Evolutionary conservation across 768 basidiomycete species (phyloP), one percentile per base, ranked within the genome.

Genomic region (Boletus pseudo-olivaceus): DNA sequence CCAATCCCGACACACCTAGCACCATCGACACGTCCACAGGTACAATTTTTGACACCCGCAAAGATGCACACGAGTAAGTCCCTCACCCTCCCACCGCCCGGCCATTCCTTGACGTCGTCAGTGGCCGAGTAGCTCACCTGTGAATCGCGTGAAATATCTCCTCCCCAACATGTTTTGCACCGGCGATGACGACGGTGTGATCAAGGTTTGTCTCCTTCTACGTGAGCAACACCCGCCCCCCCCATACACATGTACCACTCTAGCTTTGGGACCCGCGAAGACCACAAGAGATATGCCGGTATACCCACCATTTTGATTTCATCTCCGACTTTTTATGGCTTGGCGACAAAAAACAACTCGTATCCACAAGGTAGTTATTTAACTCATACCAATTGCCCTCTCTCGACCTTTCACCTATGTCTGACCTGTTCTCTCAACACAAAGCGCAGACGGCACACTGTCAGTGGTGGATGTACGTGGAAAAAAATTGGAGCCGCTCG

Each of bases 101-200:
- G 41, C 26, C 47, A 42, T 20, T 50, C 56, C 58, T 59, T 74
- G 69, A 75, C 66, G 53, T 62, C 54, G 62, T 59, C 62, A 77
- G 68, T 65, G 62, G 66, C 50, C 54, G 63, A 57, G 52, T 68
- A 94, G 91, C 51, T 81, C 84, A 26, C 82, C 94, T 9, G 88
- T 98, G 57, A 97, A 96, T 67, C 89, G 94, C 55, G 81, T 97
- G 34, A 85, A 85, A 61, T 76, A 77, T 59, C 71, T 92, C 40
- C 79, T 82, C 60, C 82, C 87, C 5, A 82, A 88, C 69, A 71
- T 93, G 52, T 68, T 96, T 15, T 83, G 84, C 19, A 93, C 90
- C 7, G 95, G 95, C 17, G 95, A 97, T 67, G 95, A 98, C 66
- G 93, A 95, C 50, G 95, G 95, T 33, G 84, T 93, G 23, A 84